Conservation (phyloP, 1,139 yeast genomes). For the Suhomyces atakaporum region DNA sequence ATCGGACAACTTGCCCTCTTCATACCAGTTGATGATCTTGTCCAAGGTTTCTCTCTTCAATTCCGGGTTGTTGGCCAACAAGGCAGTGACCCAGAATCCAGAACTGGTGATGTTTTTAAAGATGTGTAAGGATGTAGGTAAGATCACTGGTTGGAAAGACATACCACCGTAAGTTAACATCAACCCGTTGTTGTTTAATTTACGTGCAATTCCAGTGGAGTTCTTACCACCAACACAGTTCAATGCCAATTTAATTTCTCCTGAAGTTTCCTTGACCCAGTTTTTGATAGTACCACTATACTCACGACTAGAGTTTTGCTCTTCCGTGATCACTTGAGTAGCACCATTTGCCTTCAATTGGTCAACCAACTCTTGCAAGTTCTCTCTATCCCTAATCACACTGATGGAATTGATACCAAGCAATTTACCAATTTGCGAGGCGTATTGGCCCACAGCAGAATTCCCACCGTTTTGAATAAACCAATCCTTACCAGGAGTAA, state of each 20-base stretch:
- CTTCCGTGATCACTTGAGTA: conserved; percentile 86
- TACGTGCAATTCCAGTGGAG: conserved; percentile 78
- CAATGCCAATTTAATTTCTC: conserved; percentile 70
- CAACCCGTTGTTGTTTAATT: conserved; percentile 65
- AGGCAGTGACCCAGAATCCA: conserved; percentile 93
- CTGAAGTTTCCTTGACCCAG: conserved; percentile 58
- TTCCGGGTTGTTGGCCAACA: conserved; percentile 64
- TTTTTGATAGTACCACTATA: conserved; percentile 62
- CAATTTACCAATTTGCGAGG: conserved; percentile 79
- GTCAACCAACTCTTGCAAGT: conserved; percentile 63
- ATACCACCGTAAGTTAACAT: conserved; percentile 95
- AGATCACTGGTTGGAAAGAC: conserved; percentile 90
- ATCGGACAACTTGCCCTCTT: conserved; percentile 60
- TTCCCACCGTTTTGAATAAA: conserved; percentile 95
- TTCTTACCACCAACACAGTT: conserved; percentile 94
- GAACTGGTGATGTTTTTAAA: conserved; percentile 83
- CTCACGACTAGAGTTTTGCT: conserved; percentile 69
- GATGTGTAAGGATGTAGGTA: conserved; percentile 87
- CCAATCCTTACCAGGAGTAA: conserved; percentile 78
- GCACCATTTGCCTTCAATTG: conserved; percentile 73
- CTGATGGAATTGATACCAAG: conserved; percentile 82
- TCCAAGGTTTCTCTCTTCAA: conserved; percentile 61
- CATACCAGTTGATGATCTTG: conserved; percentile 66
- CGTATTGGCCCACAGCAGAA: conserved; percentile 94
- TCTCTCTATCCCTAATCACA: conserved; percentile 82